Evolutionary conservation across 495 filamentous ascomycete species (phyloP), one percentile per base, ranked within the genome.

Genomic region (Tuber microsphaerosporum): DNA sequence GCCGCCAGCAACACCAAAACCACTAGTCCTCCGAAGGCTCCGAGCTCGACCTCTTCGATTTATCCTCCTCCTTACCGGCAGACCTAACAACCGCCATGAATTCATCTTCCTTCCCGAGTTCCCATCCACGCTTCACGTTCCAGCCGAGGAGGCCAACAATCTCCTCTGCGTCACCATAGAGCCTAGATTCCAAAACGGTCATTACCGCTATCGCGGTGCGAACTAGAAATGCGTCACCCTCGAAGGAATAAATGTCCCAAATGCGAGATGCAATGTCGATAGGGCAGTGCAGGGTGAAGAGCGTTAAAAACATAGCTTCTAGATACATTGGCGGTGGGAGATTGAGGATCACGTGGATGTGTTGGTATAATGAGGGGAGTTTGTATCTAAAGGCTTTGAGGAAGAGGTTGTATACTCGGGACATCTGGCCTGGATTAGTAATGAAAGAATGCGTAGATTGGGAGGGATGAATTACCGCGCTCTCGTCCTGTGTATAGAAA

Each of bases 181-280:
- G 83, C 77, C 87, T 89, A 0, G 87, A 81, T 80, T 93, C 91
- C 41, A 93, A 82, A 70, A 85, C 84, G 17, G 71, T 80, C 48
- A 85, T 70, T 45, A 93, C 82, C 5, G 91, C 95, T 8, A 97
- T 89, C 0, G 89, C 92, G 0, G 92, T 90, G 3, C 94, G 88
- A 37, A 97, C 89, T 17, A 97, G 86, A 20, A 93, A 87, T 14
- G 89, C 87, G 79, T 98, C 95, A 4, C 94, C 94, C 82, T 99
- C 95, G 75, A 98, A 97, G 2, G 94, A 91, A 85, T 93, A 95
- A 41, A 97, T 92, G 81, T 99, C 95, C 93, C 93, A 97, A 6
- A 98, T 86, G 17, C 95, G 88, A 43, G 90, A 90, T 19, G 89
- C 89, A 72, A 91, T 88, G 77, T 97, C 94, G 4, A 97, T 84